Percentiles rank a stretch among this genome's conserved stretches.
Evolutionary conservation across 208 protist genomes (phyloP).

Genomic region (Leishmania martiniquensis): DNA sequence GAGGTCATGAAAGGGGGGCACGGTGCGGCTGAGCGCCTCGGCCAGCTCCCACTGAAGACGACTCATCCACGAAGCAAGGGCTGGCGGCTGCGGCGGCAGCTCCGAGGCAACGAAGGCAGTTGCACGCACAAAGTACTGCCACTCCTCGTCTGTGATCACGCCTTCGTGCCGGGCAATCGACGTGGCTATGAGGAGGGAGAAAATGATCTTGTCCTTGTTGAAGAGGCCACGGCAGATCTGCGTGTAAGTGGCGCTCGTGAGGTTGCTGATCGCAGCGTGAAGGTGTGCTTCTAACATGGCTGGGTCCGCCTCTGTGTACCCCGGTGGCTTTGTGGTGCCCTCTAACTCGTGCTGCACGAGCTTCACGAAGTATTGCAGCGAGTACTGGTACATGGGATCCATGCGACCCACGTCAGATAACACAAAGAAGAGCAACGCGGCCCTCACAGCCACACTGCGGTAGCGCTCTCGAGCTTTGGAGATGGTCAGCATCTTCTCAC

Average conservation of each 20-base stretch:
- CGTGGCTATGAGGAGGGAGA: conserved; percentile 95
- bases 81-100: conserved; percentile 48
- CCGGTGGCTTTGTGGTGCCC: conserved; percentile 56
- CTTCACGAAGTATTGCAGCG: conserved; percentile 97
- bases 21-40: conserved; percentile 79
- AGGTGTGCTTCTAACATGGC: conserved; percentile 82
- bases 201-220: conserved; percentile 97
- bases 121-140: conserved; percentile 93
- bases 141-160: conserved; percentile 83
- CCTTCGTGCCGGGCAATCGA: conserved; percentile 77
- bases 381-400: conserved; percentile 99
- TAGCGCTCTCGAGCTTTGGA: conserved; percentile 89
- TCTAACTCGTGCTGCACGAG: conserved; percentile 93
- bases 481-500: conserved; percentile 95
- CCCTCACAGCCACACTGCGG: conserved; percentile 88
- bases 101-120: conserved; percentile 86
- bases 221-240: conserved; percentile 98
- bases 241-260: conserved; percentile 94
- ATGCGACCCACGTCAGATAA: conserved; percentile 93
- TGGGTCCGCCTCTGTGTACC: conserved; percentile 52
- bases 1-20: conserved; percentile 72
- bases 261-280: conserved; percentile 66
- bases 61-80: conserved; percentile 62
- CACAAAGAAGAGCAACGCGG: conserved; percentile 96
- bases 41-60: conserved; percentile 87